These are phyloP conservation scores for Leccinum disarticulatum DNA, from an alignment of 768 basidiomycete genomes.

Conservation along the genomic window DNA sequence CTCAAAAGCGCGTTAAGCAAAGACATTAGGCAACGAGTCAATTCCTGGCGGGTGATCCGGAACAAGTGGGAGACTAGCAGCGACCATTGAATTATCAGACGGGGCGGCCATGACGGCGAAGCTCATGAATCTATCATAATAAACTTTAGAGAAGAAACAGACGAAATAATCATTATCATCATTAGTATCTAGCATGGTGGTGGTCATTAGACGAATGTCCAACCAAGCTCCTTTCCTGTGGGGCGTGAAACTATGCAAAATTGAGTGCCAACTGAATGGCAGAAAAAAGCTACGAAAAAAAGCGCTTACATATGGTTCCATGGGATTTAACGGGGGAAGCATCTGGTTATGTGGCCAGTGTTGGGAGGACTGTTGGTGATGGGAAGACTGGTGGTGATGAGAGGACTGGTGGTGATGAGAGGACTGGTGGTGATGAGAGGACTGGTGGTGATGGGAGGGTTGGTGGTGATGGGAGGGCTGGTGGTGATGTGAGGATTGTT, in stretches of 20 bases:
- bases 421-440: constrained; percentile 23
- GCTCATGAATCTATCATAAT: constrained; percentile 45
- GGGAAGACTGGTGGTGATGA: neutral
- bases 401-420: neutral
- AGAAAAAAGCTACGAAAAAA: neutral
- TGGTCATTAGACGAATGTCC: constrained; percentile 49
- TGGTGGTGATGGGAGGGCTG: neutral
- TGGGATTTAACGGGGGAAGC: constrained; percentile 47
- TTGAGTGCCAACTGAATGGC: constrained; percentile 11
- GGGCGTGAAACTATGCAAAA: constrained; percentile 26
- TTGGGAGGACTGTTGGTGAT: constrained; percentile 30
- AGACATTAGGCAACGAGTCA: constrained; percentile 38
- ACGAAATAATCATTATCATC: constrained; percentile 39
- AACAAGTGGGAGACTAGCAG: constrained; percentile 42
- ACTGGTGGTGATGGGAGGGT: neutral
- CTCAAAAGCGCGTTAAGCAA: constrained; percentile 40
- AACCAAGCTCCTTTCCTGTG: constrained; percentile 50
- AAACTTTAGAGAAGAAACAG: constrained; percentile 36
- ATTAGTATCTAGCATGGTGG: constrained; percentile 51
- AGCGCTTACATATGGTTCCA: constrained; percentile 65
- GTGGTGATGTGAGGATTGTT: neutral
- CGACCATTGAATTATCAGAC: constrained; percentile 44
- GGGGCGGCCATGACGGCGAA: constrained; percentile 48
- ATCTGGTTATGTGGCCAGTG: constrained; percentile 56
- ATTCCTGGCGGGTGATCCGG: constrained; percentile 38